A percentile compares a stretch with the other conserved stretches of the same genome.
These are phyloP conservation scores for Phytopythium aichiense DNA, from an alignment of 352 stramenopile species.

Conservation along the genomic window DNA sequence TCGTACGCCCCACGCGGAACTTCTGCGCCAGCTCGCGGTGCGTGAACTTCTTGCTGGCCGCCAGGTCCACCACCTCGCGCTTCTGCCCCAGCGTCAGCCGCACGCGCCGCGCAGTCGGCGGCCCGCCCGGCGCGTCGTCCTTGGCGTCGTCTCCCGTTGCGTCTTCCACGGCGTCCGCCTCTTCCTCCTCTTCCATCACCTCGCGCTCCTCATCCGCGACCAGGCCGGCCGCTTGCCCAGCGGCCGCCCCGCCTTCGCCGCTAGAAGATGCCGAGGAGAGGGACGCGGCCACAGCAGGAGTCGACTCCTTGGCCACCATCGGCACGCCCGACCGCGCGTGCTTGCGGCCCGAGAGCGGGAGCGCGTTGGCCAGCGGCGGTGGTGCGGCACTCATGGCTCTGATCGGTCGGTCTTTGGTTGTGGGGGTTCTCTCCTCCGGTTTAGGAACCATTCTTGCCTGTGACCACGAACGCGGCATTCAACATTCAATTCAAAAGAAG, in stretches of 20 bases:
- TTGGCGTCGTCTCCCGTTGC: too few relatives aligned
- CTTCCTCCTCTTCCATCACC: background rate
- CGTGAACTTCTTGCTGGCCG: slow-evolving; percentile 83
- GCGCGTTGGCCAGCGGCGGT: background rate
- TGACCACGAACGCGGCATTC: background rate
- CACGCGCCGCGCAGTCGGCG: slow-evolving; percentile 41
- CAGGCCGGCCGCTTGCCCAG: background rate
- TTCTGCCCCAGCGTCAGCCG: slow-evolving; percentile 81
- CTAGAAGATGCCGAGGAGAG: background rate
- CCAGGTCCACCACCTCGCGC: slow-evolving; percentile 81
- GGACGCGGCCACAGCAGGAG: background rate
- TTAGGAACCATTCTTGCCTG: slow-evolving; percentile 7
- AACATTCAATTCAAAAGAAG: too few relatives aligned
- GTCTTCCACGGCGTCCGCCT: background rate
- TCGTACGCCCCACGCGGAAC: slow-evolving; percentile 76
- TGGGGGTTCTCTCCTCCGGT: slow-evolving; percentile 12
- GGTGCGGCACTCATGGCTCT: background rate
- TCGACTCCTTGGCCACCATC: background rate
- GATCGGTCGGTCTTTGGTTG: too few relatives aligned
- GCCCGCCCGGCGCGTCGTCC: background rate
- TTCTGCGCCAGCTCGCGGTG: slow-evolving; percentile 79
- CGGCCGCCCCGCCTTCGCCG: background rate
- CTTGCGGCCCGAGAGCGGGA: slow-evolving; percentile 13
- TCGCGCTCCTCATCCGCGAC: background rate
- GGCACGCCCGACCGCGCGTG: slow-evolving; percentile 9